Conservation (phyloP, 2,329 filamentous ascomycete genomes). For the Xylaria sp. region DNA sequence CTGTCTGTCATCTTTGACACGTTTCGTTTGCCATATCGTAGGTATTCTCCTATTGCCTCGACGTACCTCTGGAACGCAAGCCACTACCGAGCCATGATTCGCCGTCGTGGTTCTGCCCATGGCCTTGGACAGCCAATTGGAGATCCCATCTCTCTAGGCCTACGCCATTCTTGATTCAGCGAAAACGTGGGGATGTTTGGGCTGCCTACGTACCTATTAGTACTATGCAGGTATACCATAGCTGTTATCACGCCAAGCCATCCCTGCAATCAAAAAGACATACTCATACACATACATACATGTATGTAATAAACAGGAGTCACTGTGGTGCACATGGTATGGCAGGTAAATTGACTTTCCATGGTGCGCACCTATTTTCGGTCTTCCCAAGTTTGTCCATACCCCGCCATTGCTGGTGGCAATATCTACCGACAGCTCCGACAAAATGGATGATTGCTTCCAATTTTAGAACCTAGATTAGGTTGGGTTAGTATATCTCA, state of each 20-base stretch:
- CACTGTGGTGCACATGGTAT: too few relatives aligned
- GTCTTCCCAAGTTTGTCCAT: neutral
- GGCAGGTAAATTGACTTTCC: neutral
- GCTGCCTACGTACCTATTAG: neutral
- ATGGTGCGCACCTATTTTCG: slow-evolving; percentile 22
- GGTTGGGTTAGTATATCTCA: neutral
- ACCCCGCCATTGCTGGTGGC: slow-evolving; percentile 4
- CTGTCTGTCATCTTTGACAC: too few relatives aligned
- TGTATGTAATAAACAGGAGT: too few relatives aligned
- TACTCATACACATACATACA: too few relatives aligned
- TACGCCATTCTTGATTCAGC: neutral
- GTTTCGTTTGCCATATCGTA: too few relatives aligned
- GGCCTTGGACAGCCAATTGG: too few relatives aligned
- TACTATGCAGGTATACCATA: neutral
- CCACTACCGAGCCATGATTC: too few relatives aligned
- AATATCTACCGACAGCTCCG: slow-evolving; percentile 22
- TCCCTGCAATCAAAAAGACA: neutral
- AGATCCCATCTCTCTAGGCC: too few relatives aligned
- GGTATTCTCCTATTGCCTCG: too few relatives aligned
- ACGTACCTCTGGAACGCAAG: too few relatives aligned
- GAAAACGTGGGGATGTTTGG: neutral
- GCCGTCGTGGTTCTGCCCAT: too few relatives aligned
- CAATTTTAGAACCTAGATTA: slow-evolving; percentile 26
- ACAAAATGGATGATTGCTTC: slow-evolving; percentile 19
- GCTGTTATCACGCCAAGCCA: slow-evolving; percentile 4